A percentile compares a stretch with the other conserved stretches of the same genome.
Evolutionary conservation across 2,329 filamentous ascomycete genomes (phyloP).

Genomic region (Colletotrichum sp.): DNA sequence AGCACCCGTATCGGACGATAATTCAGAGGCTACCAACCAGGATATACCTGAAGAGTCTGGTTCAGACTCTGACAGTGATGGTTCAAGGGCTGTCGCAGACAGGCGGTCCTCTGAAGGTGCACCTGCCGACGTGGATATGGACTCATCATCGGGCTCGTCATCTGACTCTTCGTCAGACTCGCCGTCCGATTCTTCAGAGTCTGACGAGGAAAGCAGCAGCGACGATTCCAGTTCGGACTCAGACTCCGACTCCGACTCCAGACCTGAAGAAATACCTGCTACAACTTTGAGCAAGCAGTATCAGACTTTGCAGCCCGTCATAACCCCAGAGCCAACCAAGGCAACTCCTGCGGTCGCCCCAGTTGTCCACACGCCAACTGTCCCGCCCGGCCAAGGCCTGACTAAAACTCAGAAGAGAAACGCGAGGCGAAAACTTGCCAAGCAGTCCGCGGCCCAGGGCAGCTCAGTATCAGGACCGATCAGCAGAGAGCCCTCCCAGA

Average conservation of each 20-base stretch:
- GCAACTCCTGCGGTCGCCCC: background rate
- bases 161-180: constrained; percentile 2
- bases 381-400: constrained; percentile 40
- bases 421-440: constrained; percentile 48
- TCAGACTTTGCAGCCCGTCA: background rate
- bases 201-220: constrained; percentile 11
- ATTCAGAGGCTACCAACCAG: background rate
- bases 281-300: constrained; percentile 25
- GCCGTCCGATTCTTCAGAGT: background rate
- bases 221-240: constrained; percentile 26
- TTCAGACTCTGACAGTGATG: constrained; percentile 19
- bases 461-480: background rate
- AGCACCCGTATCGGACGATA: background rate
- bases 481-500: background rate
- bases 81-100: background rate
- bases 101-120: background rate
- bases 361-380: constrained; percentile 17
- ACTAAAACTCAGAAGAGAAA: constrained; percentile 57
- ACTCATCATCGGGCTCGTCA: background rate
- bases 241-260: constrained; percentile 18
- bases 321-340: background rate
- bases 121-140: background rate
- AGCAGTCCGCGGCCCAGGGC: constrained; percentile 24
- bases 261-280: constrained; percentile 40
- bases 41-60: background rate